Evolutionary conservation across 2,329 filamentous ascomycete species (phyloP), one percentile per base, ranked within the genome.

Genomic region (Talaromyces sp.): DNA sequence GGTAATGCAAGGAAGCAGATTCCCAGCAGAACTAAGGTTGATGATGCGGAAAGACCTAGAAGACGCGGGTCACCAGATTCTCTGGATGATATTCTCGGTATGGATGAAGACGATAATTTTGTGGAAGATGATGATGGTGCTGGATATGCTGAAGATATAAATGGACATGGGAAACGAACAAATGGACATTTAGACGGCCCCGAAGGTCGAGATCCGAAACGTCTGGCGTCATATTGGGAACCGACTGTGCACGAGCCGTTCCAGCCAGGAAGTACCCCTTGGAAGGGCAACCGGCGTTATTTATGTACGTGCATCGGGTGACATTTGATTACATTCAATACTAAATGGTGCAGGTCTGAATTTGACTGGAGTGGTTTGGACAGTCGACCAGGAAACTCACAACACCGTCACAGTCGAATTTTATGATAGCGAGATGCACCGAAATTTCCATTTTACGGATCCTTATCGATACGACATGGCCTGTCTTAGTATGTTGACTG

Each of bases 371-470:
- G 95, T 96, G 71, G 91, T 97, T 8, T 99, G 95, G 92, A 98
- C 93, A 0, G 91, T 99, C 18, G 91, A 96, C 69, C 95, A 99
- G 76, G 93, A 97, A 71, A 90, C 89, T 0, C 89, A 93, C 69
- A 87, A 98, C 73, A 99, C 95, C 1, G 88, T 99, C 11, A 97
- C 93, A 0, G 93, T 98, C 1, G 95, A 98, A 71, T 99, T 99
- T 74, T 97, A 98, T 74, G 96, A 99, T 75, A 89, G 92, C 63
- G 92, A 96, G 68, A 88, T 90, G 64, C 90, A 96, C 73, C 86
- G 93, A 55, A 92, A 98, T 74, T 97, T 97, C 70, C 95, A 98
- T 79, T 98, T 99, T 74, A 98, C 93, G 12, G 95, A 99, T 73
- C 93, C 92, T 0, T 97, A 92, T 73, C 83, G 92, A 3, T 98